phyloP scores from a whole-genome alignment of 2,329 filamentous ascomycete species.

The Pseudopithomyces chartarum region DNA sequence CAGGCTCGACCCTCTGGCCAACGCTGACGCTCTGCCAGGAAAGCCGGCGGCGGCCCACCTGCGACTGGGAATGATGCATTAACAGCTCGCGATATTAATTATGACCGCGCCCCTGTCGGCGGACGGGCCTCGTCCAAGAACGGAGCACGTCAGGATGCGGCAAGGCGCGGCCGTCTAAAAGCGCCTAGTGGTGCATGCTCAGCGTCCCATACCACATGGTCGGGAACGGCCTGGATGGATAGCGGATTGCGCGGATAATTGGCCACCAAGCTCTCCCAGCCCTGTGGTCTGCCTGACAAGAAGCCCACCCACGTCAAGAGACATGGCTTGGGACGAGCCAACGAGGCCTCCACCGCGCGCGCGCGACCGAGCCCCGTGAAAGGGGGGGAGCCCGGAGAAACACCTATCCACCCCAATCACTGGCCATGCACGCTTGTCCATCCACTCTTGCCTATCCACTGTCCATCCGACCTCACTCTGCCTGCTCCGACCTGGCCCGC shows the following conservation, averaged over 20 bases:
- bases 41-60: not conserved
- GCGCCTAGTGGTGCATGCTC: slow-evolving; percentile 12
- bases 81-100: slow-evolving; percentile 18
- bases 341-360: not conserved
- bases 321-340: not conserved
- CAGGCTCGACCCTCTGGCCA: not conserved
- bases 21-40: slow-evolving; percentile 1
- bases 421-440: too few species aligned
- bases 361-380: too few species aligned
- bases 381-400: too few species aligned
- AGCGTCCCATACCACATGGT: slow-evolving; percentile 26
- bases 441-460: too few species aligned
- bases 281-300: slow-evolving; percentile 3
- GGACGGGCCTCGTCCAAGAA: not conserved
- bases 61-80: slow-evolving; percentile 15
- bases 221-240: slow-evolving; percentile 17
- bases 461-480: too few species aligned
- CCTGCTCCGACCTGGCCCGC: too few species aligned
- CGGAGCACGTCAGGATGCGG: not conserved
- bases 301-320: slow-evolving; percentile 6
- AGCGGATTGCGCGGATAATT: slow-evolving; percentile 25
- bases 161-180: slow-evolving; percentile 8
- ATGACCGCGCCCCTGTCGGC: slow-evolving; percentile 7
- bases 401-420: too few species aligned
- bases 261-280: slow-evolving; percentile 8